Conservation (phyloP, 139 green algal genomes). For the Closterium sp. region DNA sequence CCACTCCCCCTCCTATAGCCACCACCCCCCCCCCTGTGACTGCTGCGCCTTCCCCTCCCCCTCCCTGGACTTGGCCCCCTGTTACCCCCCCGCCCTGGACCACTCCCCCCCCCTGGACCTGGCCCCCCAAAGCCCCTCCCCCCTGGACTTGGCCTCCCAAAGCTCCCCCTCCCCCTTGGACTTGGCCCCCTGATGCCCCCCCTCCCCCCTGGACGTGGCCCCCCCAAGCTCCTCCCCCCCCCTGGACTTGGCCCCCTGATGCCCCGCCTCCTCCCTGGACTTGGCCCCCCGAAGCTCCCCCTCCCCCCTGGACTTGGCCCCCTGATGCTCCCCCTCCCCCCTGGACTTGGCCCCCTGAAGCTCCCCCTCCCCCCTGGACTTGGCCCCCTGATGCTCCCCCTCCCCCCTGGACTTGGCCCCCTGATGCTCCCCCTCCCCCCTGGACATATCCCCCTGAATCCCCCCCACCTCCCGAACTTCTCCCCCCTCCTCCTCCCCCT, state of each 20-base stretch:
- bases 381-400: neutral
- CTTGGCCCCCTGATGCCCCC: neutral
- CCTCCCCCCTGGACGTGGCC: neutral
- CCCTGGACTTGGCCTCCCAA: neutral
- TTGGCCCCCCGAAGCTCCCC: neutral
- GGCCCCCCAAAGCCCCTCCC: too few species aligned
- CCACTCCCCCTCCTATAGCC: neutral
- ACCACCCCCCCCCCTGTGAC: neutral
- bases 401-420: neutral
- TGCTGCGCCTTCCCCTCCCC: neutral
- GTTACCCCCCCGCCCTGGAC: neutral
- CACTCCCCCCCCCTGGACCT: neutral
- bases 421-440: neutral
- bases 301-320: neutral
- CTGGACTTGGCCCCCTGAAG: neutral
- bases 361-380: neutral
- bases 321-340: neutral
- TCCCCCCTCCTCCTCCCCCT: neutral
- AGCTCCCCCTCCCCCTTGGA: neutral
- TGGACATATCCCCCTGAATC: neutral
- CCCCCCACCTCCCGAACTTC: neutral
- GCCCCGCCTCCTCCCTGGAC: neutral
- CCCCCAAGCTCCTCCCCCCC: neutral
- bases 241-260: neutral
- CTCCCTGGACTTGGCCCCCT: neutral